phyloP scores from a whole-genome alignment of 129 eudicot species.

The Flaveria robusta region DNA sequence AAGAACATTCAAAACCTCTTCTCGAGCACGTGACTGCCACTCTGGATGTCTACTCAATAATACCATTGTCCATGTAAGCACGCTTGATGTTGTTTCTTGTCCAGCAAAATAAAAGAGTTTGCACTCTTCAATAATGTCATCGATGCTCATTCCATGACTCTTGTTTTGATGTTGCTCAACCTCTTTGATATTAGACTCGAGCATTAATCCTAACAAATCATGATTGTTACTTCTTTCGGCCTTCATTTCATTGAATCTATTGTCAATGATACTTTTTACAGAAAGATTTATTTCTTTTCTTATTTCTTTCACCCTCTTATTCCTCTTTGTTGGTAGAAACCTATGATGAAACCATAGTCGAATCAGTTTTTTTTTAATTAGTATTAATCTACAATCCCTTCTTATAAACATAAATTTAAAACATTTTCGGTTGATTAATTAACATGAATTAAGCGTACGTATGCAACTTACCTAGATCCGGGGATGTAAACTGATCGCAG shows the following conservation, averaged over 20 bases:
- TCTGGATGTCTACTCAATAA: not conserved
- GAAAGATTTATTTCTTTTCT: not conserved
- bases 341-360: not conserved
- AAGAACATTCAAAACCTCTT: conserved; percentile 1
- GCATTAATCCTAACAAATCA: conserved; percentile 3
- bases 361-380: not conserved
- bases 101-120: conserved; percentile 1
- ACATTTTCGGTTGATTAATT: not conserved
- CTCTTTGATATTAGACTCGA: not conserved
- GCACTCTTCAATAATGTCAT: not conserved
- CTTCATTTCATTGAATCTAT: not conserved
- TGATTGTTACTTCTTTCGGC: not conserved
- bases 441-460: not conserved
- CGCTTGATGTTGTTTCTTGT: not conserved
- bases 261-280: not conserved
- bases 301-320: not conserved
- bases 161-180: not conserved
- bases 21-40: not conserved
- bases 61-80: not conserved
- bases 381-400: not conserved
- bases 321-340: not conserved
- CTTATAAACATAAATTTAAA: not conserved
- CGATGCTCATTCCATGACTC: not conserved
- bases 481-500: not conserved
- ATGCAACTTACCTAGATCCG: not conserved